These are phyloP conservation scores for Articulospora tetracladia DNA, from an alignment of 495 filamentous ascomycete genomes.

Conservation along the genomic window DNA sequence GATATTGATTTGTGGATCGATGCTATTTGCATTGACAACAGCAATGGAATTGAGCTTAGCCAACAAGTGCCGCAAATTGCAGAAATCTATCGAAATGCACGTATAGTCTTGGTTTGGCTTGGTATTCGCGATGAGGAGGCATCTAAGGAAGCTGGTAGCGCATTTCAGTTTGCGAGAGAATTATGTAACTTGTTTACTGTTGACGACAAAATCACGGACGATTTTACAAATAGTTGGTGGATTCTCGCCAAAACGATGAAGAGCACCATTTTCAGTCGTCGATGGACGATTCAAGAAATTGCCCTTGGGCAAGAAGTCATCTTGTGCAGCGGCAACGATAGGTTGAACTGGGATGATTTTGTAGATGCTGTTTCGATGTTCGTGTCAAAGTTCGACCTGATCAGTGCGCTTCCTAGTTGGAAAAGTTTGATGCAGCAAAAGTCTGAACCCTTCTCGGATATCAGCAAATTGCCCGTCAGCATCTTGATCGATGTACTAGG, in stretches of 20 bases:
- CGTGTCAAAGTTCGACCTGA: conserved; percentile 10
- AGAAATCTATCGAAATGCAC: conserved; percentile 20
- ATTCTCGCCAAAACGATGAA: conserved; percentile 27
- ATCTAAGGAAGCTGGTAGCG: background rate
- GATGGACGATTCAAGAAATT: conserved; percentile 35
- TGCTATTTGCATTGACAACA: background rate
- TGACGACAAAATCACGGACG: background rate
- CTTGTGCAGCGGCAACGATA: conserved; percentile 25
- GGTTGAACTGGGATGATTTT: conserved; percentile 26
- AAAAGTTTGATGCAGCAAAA: background rate
- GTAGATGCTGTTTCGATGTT: conserved; percentile 20
- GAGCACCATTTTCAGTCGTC: conserved; percentile 27
- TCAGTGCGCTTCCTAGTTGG: background rate
- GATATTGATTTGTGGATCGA: background rate
- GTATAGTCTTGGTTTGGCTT: background rate
- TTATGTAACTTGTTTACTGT: background rate
- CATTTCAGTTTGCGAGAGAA: background rate
- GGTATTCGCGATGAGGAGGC: background rate
- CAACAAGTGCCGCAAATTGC: conserved; percentile 23
- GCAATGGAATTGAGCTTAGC: conserved; percentile 16
- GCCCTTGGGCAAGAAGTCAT: conserved; percentile 28
- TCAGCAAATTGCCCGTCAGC: conserved; percentile 31
- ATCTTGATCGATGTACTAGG: conserved; percentile 32
- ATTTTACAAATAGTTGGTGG: conserved; percentile 11
- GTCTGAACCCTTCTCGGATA: conserved; percentile 18